Percentiles rank a stretch among this genome's conserved stretches.
Conservation (phyloP, 2,329 filamentous ascomycete species). For the Arthrinium puccinioides region DNA sequence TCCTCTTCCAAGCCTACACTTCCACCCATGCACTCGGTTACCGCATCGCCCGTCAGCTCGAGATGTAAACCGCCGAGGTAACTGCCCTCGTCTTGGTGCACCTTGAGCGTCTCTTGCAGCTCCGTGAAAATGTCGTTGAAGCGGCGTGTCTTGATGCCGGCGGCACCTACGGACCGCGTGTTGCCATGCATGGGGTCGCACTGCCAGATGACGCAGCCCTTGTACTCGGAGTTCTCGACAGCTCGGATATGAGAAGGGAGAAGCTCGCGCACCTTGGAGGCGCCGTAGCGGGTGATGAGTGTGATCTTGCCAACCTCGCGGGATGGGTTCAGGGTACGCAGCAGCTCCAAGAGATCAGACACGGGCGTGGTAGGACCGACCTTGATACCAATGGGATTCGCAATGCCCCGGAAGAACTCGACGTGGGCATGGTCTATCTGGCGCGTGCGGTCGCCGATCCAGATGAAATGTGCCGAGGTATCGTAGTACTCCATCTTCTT, state of each 20-base stretch:
- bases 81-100: conserved; percentile 76
- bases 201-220: conserved; percentile 76
- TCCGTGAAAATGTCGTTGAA: conserved; percentile 89
- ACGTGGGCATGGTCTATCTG: conserved; percentile 91
- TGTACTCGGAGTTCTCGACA: conserved; percentile 70
- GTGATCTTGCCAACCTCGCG: conserved; percentile 88
- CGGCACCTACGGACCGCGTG: conserved; percentile 58
- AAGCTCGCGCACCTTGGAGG: conserved; percentile 64
- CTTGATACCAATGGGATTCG: conserved; percentile 95
- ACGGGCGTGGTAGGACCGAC: conserved; percentile 80
- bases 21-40: conserved; percentile 92
- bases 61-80: conserved; percentile 92
- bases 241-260: conserved; percentile 82
- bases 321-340: conserved; percentile 78
- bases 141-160: conserved; percentile 83
- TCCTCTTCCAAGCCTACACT: conserved; percentile 82
- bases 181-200: conserved; percentile 98
- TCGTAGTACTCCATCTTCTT: conserved; percentile 70
- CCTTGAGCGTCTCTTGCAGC: conserved; percentile 71
- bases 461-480: conserved; percentile 93
- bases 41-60: conserved; percentile 89
- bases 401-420: conserved; percentile 93
- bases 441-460: conserved; percentile 94
- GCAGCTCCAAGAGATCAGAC: conserved; percentile 67
- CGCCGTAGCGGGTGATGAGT: conserved; percentile 91